Evolutionary conservation across 2,329 filamentous ascomycete genomes (phyloP), one percentile per base, ranked within the genome.

Genomic region (Trichoderma sp.): DNA sequence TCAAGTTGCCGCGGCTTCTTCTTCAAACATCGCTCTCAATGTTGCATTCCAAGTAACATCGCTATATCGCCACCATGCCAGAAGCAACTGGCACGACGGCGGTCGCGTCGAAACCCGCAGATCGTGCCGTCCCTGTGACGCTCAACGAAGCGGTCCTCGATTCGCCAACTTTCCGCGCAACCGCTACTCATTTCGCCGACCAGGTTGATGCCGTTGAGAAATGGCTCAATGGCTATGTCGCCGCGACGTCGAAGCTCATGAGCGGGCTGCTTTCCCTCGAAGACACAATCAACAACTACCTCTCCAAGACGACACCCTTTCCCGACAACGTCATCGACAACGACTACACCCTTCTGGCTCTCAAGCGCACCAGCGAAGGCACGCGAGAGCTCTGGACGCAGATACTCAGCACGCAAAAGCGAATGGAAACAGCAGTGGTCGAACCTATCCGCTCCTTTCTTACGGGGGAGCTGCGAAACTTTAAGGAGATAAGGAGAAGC

Each of bases 141-240:
- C 86, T 98, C 73, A 95, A 94, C 81, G 95, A 99, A 86, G 95
- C 95, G 60, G 92, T 93, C 22, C 91, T 98, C 81, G 95, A 99
- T 80, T 97, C 94, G 45, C 95, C 95, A 29, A 96, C 94, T 39
- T 98, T 98, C 79, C 92, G 95, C 71, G 92, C 94, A 56, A 92
- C 92, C 25, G 88, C 92, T 50, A 82, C 91, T 56, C 93, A 97
- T 81, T 97, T 97, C 76, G 86, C 89, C 70, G 95, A 98, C 72
- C 94, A 99, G 81, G 88, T 97, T 74, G 95, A 98, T 72, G 86
- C 89, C 67, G 87, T 98, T 69, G 95, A 98, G 80, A 89, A 88
- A 84, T 99, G 95, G 95, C 91, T 99, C 34, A 93, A 86, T 50
- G 81, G 81, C 63, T 87, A 87, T 71, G 80, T 83, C 57, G 81